A percentile compares a stretch with the other conserved stretches of the same genome.
Evolutionary conservation across 192 early-diverging fungal species (phyloP).

Genomic region (Linderina pennispora): DNA sequence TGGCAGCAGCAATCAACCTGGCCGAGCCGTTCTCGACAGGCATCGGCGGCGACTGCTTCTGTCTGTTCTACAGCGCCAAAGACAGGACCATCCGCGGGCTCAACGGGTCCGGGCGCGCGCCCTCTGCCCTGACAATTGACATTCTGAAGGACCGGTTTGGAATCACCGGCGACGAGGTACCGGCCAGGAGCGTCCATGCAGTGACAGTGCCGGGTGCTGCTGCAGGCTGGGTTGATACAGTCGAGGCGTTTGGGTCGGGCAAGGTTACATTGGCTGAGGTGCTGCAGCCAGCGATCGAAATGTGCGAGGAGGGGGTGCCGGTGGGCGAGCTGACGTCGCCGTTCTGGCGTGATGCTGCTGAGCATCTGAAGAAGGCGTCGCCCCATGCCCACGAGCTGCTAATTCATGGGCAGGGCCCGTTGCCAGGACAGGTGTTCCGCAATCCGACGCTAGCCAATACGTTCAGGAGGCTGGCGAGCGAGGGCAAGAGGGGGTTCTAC

Average conservation of each 20-base stretch:
- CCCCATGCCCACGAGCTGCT: conserved; percentile 45
- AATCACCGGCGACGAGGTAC: conserved; percentile 20
- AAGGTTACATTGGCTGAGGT: conserved; percentile 50
- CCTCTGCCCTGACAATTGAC: conserved; percentile 51
- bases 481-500: conserved; percentile 67
- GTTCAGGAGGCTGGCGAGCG: conserved; percentile 14
- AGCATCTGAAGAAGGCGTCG: conserved; percentile 8
- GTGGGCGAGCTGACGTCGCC: conserved; percentile 49
- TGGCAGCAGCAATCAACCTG: conserved; percentile 65
- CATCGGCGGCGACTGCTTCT: conserved; percentile 76
- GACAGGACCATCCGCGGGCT: conserved; percentile 47
- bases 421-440: conserved; percentile 56
- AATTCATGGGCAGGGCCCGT: conserved; percentile 47
- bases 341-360: conserved; percentile 26
- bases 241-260: conserved; percentile 58
- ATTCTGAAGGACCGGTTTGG: conserved; percentile 23
- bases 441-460: conserved; percentile 50
- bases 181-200: conserved; percentile 36
- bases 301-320: conserved; percentile 64
- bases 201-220: conserved; percentile 74
- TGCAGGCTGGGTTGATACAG: conserved; percentile 65
- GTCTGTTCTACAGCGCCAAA: conserved; percentile 66
- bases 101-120: conserved; percentile 60
- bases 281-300: conserved; percentile 59
- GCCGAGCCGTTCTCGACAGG: conserved; percentile 70